A percentile compares a stretch with the other conserved stretches of the same genome.
These are phyloP conservation scores for Cyclotella cryptica DNA, from an alignment of 108 stramenopile genomes.

Conservation along the genomic window DNA sequence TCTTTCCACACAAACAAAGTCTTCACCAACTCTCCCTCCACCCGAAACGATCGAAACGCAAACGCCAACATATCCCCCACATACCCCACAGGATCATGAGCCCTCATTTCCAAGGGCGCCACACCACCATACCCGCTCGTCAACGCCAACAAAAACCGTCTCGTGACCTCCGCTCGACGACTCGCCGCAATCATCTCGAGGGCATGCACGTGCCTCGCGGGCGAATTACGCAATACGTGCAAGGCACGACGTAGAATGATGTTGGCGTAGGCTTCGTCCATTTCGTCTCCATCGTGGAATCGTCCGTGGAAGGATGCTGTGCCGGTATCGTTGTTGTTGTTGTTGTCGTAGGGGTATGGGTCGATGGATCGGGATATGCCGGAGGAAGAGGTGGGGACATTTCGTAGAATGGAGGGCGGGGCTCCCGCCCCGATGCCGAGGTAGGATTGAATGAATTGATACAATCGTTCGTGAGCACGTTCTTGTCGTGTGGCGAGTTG, in stretches of 20 bases:
- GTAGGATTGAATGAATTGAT: conserved; percentile 80
- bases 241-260: conserved; percentile 70
- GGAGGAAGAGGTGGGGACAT: conserved; percentile 52
- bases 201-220: conserved; percentile 75
- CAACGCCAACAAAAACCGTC: conserved; percentile 82
- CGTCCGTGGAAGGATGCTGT: no score
- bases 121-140: conserved; percentile 77
- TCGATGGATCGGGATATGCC: neutral
- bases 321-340: no score
- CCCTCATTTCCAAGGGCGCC: conserved; percentile 84
- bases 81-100: conserved; percentile 89
- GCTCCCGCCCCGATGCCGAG: conserved; percentile 58
- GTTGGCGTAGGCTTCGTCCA: conserved; percentile 78
- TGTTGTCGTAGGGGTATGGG: neutral
- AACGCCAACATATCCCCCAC: conserved; percentile 91
- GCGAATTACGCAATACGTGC: conserved; percentile 68
- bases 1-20: conserved; percentile 55
- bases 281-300: conserved; percentile 59
- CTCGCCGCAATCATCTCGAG: conserved; percentile 77
- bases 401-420: conserved; percentile 4
- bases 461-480: conserved; percentile 86
- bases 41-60: conserved; percentile 75
- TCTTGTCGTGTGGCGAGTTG: conserved; percentile 80
- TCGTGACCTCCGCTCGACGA: conserved; percentile 77
- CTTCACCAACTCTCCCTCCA: conserved; percentile 81